Percentiles rank a stretch among this genome's conserved stretches.
These are phyloP conservation scores for Tetrahymena malaccensis DNA, from an alignment of 73 alveolate species.

Conservation along the genomic window DNA sequence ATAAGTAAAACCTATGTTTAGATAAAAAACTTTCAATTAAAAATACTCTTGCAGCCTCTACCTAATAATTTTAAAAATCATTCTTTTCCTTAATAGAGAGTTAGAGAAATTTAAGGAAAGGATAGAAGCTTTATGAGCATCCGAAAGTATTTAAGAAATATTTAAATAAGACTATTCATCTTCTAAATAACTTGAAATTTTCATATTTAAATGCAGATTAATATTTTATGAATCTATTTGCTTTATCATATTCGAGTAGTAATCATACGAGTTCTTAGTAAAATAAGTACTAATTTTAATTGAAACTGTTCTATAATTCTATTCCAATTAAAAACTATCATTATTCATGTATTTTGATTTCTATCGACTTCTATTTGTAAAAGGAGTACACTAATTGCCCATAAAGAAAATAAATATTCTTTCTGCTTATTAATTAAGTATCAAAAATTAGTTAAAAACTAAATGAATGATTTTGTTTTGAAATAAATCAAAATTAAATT, in stretches of 20 bases:
- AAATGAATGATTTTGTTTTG: too few relatives aligned
- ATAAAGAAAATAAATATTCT: not conserved
- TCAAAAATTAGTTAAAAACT: too few relatives aligned
- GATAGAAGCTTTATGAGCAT: not conserved
- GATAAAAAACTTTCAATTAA: not conserved
- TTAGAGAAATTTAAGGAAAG: not conserved
- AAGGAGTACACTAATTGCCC: not conserved
- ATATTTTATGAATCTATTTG: not conserved
- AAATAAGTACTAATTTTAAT: not conserved
- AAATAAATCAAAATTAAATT: too few relatives aligned
- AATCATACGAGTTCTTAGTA: not conserved
- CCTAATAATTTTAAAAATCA: not conserved
- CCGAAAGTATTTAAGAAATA: not conserved
- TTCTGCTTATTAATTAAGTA: not conserved
- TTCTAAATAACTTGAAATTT: not conserved
- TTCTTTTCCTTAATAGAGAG: not conserved
- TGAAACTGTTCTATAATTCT: not conserved
- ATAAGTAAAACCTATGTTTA: not conserved
- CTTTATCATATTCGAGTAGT: not conserved
- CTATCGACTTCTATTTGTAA: not conserved
- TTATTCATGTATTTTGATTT: not conserved
- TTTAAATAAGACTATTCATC: not conserved
- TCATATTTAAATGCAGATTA: not conserved
- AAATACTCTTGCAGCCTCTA: not conserved
- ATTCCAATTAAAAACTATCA: not conserved